These are phyloP conservation scores for Agaricus subrufescens DNA, from an alignment of 768 basidiomycete genomes.

Conservation along the genomic window DNA sequence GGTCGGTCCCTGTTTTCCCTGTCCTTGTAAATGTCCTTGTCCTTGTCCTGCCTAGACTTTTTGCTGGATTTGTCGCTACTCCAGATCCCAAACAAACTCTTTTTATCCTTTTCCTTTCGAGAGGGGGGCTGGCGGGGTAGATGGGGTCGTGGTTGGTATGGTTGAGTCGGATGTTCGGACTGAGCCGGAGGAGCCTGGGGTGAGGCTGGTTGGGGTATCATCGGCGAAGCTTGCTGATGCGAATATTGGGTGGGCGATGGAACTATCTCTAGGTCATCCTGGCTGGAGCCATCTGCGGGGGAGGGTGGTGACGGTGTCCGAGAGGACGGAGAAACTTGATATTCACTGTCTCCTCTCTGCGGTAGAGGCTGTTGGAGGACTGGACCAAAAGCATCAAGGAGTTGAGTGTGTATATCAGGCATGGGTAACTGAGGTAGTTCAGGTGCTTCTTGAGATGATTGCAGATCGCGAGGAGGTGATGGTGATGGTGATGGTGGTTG, in stretches of 20 bases:
- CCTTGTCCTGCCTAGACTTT: slow-evolving; percentile 39
- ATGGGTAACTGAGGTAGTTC: slow-evolving; percentile 18
- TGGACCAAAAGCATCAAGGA: slow-evolving; percentile 31
- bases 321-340: slow-evolving; percentile 29
- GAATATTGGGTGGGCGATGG: slow-evolving; percentile 14
- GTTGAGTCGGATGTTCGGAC: slow-evolving; percentile 8
- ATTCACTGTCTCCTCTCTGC: slow-evolving; percentile 39
- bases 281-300: slow-evolving; percentile 23
- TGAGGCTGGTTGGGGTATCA: slow-evolving; percentile 23
- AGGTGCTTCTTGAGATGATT: slow-evolving; percentile 9
- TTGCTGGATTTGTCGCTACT: slow-evolving; percentile 61
- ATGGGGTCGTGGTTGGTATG: neutral
- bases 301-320: slow-evolving; percentile 57
- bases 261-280: slow-evolving; percentile 18
- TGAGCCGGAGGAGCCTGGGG: slow-evolving; percentile 18
- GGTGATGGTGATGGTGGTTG: neutral
- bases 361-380: slow-evolving; percentile 67
- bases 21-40: slow-evolving; percentile 29
- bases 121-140: slow-evolving; percentile 34
- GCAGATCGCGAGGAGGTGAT: slow-evolving; percentile 3
- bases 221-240: slow-evolving; percentile 12
- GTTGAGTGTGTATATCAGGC: slow-evolving; percentile 25
- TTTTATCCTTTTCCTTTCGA: slow-evolving; percentile 70
- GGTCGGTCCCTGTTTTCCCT: slow-evolving; percentile 39
- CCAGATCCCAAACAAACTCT: slow-evolving; percentile 62